Evolutionary conservation across 2,329 filamentous ascomycete species (phyloP).

Genomic region (Chalaropsis ovoidea): DNA sequence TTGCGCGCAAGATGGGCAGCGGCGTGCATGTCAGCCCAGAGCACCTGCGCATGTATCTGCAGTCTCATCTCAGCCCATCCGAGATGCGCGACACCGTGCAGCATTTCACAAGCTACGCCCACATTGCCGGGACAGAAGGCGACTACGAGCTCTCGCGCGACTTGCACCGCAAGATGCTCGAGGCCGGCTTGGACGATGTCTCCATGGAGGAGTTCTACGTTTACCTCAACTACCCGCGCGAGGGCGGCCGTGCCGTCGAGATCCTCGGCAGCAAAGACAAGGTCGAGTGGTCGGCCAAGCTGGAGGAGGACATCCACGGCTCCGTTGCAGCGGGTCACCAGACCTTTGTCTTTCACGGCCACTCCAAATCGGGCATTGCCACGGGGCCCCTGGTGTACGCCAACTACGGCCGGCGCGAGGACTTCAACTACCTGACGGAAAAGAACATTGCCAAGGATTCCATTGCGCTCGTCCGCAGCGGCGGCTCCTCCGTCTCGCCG

Average conservation of each 20-base stretch:
- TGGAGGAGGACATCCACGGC: slow-evolving; percentile 68
- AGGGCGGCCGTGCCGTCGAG: slow-evolving; percentile 66
- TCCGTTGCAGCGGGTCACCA: slow-evolving; percentile 50
- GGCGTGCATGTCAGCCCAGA: slow-evolving; percentile 71
- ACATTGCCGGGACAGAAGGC: slow-evolving; percentile 88
- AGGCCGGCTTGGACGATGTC: slow-evolving; percentile 64
- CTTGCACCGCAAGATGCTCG: slow-evolving; percentile 65
- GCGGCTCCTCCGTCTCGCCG: slow-evolving; percentile 60
- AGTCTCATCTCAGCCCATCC: slow-evolving; percentile 59
- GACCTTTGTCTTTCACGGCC: slow-evolving; percentile 74
- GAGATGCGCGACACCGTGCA: slow-evolving; percentile 62
- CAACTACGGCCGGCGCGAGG: slow-evolving; percentile 78
- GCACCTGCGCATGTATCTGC: slow-evolving; percentile 63
- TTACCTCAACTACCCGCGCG: slow-evolving; percentile 82
- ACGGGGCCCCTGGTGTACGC: slow-evolving; percentile 81
- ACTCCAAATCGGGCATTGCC: slow-evolving; percentile 78
- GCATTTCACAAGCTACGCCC: slow-evolving; percentile 74
- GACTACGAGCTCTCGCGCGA: slow-evolving; percentile 79
- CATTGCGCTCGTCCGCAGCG: slow-evolving; percentile 74
- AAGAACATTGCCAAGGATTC: slow-evolving; percentile 63
- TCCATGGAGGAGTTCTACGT: slow-evolving; percentile 70
- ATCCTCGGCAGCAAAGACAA: slow-evolving; percentile 59
- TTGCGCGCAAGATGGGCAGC: slow-evolving; percentile 51
- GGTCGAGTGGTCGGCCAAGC: slow-evolving; percentile 62
- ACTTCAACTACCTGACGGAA: slow-evolving; percentile 64